phyloP scores from a whole-genome alignment of 2,329 filamentous ascomycete species.

The Pezicula radicicola region DNA sequence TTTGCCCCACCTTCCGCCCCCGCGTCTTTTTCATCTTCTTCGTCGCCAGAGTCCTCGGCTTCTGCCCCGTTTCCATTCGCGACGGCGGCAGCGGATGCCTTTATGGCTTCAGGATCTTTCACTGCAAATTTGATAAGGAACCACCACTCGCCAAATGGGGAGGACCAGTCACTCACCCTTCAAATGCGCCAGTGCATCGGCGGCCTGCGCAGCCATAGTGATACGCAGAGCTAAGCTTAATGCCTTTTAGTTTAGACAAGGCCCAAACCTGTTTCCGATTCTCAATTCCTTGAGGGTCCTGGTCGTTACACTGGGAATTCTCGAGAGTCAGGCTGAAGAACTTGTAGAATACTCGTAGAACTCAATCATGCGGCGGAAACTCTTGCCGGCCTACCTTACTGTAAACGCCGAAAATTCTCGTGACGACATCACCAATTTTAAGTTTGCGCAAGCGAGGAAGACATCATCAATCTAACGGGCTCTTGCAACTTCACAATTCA shows the following conservation, averaged over 20 bases:
- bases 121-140: conserved; percentile 16
- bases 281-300: too few species aligned
- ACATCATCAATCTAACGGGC: not conserved
- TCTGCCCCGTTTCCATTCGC: conserved; percentile 19
- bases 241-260: not conserved
- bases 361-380: too few species aligned
- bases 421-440: too few species aligned
- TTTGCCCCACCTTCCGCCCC: conserved; percentile 34
- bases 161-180: conserved; percentile 66
- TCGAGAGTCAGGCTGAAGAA: too few species aligned
- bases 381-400: too few species aligned
- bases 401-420: too few species aligned
- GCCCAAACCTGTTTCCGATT: too few species aligned
- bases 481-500: not conserved
- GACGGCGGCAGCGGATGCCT: conserved; percentile 22
- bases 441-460: too few species aligned
- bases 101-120: conserved; percentile 26
- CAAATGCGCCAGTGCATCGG: conserved; percentile 96
- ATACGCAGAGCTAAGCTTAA: conserved; percentile 3
- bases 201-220: conserved; percentile 24
- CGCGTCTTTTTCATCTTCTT: conserved; percentile 39
- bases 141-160: not conserved
- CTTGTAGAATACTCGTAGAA: too few species aligned
- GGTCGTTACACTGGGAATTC: too few species aligned
- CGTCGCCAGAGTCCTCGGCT: conserved; percentile 49